Evolutionary conservation across 2,329 filamentous ascomycete species (phyloP).

Genomic region (Phyllosticta ampelicida): DNA sequence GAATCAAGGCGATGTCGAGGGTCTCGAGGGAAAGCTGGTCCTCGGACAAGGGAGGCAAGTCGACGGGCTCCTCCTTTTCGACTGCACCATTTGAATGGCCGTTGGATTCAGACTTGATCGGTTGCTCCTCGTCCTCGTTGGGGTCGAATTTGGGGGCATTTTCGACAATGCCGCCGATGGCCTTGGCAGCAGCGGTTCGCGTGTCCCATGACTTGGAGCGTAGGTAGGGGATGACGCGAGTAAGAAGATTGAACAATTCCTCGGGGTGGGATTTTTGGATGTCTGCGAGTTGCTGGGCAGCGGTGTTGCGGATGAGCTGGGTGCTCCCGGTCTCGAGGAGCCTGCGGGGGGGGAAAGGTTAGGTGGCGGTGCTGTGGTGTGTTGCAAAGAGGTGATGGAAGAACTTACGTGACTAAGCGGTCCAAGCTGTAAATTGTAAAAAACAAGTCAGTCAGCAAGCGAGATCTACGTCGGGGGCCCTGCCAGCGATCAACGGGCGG

Average conservation of each 20-base stretch:
- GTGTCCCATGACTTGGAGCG: slow-evolving; percentile 97
- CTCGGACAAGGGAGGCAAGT: slow-evolving; percentile 34
- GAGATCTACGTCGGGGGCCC: slow-evolving; percentile 5
- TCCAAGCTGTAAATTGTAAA: slow-evolving; percentile 28
- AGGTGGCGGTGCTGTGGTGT: neutral
- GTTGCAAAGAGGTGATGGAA: neutral
- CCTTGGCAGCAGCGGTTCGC: slow-evolving; percentile 82
- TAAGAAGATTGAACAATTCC: slow-evolving; percentile 90
- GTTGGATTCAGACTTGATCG: slow-evolving; percentile 27
- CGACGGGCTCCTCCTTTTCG: slow-evolving; percentile 41
- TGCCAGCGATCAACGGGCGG: slow-evolving; percentile 7
- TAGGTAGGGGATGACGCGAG: slow-evolving; percentile 88
- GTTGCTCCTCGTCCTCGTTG: slow-evolving; percentile 59
- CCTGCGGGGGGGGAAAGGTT: slow-evolving; percentile 46
- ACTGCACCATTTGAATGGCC: slow-evolving; percentile 25
- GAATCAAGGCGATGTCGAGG: slow-evolving; percentile 67
- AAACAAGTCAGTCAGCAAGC: slow-evolving; percentile 4
- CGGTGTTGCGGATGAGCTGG: slow-evolving; percentile 88
- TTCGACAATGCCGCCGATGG: slow-evolving; percentile 85
- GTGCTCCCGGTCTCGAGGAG: slow-evolving; percentile 97
- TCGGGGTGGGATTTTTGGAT: slow-evolving; percentile 97
- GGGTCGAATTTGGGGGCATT: slow-evolving; percentile 84
- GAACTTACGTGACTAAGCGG: slow-evolving; percentile 25
- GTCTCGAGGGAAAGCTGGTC: slow-evolving; percentile 61
- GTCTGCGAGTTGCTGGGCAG: slow-evolving; percentile 91